Evolutionary conservation across 2,329 filamentous ascomycete species (phyloP).

Genomic region (Ascochyta viciae-villosae): DNA sequence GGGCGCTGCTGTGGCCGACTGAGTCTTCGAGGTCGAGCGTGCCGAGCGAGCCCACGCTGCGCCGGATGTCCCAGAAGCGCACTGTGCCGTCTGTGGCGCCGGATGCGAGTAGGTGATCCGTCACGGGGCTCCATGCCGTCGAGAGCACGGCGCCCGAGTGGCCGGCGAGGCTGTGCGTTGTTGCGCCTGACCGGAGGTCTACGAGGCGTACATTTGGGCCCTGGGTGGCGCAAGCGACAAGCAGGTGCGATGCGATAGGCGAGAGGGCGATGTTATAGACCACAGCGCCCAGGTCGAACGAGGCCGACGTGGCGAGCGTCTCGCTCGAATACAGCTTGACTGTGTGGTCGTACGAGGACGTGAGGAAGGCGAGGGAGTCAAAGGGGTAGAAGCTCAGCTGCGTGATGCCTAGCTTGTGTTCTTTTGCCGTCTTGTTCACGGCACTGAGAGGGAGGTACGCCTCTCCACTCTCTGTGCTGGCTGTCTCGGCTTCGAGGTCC

Average conservation of each 20-base stretch:
- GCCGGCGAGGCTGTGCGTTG: constrained; percentile 60
- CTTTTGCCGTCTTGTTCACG: constrained; percentile 39
- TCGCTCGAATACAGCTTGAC: constrained; percentile 78
- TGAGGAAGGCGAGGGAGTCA: constrained; percentile 76
- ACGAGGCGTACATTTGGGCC: constrained; percentile 84
- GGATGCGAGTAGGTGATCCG: constrained; percentile 81
- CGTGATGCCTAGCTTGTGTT: constrained; percentile 75
- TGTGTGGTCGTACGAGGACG: constrained; percentile 78
- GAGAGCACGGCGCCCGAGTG: constrained; percentile 63
- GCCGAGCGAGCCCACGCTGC: constrained; percentile 77
- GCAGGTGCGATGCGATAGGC: constrained; percentile 71
- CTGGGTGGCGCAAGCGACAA: constrained; percentile 89
- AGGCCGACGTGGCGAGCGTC: constrained; percentile 65
- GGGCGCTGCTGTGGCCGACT: constrained; percentile 66
- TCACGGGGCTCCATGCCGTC: constrained; percentile 80
- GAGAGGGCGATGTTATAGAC: constrained; percentile 82
- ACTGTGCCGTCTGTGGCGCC: constrained; percentile 85
- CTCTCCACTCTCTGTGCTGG: constrained; percentile 23
- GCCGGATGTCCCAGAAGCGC: constrained; percentile 85
- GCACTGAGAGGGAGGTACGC: constrained; percentile 37
- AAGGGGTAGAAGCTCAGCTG: constrained; percentile 81
- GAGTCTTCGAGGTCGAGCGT: constrained; percentile 85
- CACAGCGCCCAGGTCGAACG: constrained; percentile 72
- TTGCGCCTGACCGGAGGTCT: constrained; percentile 82
- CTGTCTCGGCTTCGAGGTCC: constrained; percentile 70